Conservation (phyloP, 2,329 filamentous ascomycete species). For the Penicillium brevicompactum region DNA sequence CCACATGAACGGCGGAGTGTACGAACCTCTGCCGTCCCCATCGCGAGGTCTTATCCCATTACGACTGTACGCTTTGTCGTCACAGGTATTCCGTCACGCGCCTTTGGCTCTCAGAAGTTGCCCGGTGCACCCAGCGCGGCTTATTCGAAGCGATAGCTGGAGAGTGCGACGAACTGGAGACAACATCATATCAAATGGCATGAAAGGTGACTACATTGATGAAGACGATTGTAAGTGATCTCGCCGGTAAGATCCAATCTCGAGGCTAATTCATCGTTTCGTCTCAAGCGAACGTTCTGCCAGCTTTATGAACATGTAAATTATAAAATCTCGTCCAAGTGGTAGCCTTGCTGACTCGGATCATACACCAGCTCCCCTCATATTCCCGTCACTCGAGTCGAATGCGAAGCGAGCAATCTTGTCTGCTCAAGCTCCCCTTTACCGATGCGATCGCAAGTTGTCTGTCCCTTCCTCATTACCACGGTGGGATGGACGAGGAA, state of each 20-base stretch:
- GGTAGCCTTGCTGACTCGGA: too few species aligned
- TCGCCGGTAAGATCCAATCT: not conserved
- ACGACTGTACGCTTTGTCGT: not conserved
- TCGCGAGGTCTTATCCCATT: not conserved
- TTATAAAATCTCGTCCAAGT: not conserved
- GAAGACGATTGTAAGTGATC: not conserved
- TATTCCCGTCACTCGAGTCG: not conserved
- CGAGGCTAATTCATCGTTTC: not conserved
- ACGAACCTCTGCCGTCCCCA: not conserved
- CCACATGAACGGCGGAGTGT: not conserved
- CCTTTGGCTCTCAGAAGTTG: not conserved
- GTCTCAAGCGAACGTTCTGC: not conserved
- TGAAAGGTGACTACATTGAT: not conserved
- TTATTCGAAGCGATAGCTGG: not conserved
- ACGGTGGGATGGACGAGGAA: not conserved
- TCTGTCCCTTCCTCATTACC: not conserved
- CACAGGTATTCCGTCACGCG: not conserved
- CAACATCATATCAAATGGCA: not conserved
- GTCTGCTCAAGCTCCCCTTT: not conserved
- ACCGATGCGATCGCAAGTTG: not conserved
- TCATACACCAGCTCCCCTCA: not conserved
- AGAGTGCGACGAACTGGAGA: not conserved
- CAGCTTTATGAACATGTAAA: not conserved
- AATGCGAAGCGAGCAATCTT: too few species aligned
- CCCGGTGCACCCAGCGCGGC: not conserved